phyloP scores from a whole-genome alignment of 257 asterid species.

The Anisodus tanguticus region DNA sequence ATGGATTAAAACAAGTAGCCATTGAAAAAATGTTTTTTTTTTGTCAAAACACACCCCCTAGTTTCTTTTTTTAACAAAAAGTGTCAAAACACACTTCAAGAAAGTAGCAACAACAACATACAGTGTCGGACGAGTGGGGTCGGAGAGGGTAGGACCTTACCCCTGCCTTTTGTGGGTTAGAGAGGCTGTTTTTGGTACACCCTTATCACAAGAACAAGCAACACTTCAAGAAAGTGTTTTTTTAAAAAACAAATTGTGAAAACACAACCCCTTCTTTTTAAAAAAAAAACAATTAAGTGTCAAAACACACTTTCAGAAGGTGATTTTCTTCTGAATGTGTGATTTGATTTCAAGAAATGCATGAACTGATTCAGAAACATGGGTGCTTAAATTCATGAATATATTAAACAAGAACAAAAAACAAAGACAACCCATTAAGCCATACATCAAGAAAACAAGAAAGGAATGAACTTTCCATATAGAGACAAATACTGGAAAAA shows the following conservation, averaged over 20 bases:
- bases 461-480: not conserved
- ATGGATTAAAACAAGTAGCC: conserved; percentile 82
- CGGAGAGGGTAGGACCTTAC: too few species aligned
- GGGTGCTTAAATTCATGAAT: conserved; percentile 52
- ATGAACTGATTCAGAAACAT: conserved; percentile 79
- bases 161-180: too few species aligned
- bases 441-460: conserved; percentile 13
- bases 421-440: not conserved
- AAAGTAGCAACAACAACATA: too few species aligned
- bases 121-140: too few species aligned
- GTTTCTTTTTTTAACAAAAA: too few species aligned
- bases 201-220: too few species aligned
- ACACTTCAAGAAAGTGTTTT: too few species aligned
- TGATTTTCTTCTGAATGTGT: conserved; percentile 69
- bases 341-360: conserved; percentile 85
- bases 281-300: not conserved
- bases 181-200: too few species aligned
- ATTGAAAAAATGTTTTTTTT: conserved; percentile 28
- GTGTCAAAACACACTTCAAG: too few species aligned
- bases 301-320: conserved; percentile 45
- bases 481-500: not conserved
- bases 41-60: conserved; percentile 6
- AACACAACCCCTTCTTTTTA: not conserved
- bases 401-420: conserved; percentile 11
- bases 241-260: not conserved